Conservation (phyloP, 2,329 filamentous ascomycete species). For the Microcera coccophila region DNA sequence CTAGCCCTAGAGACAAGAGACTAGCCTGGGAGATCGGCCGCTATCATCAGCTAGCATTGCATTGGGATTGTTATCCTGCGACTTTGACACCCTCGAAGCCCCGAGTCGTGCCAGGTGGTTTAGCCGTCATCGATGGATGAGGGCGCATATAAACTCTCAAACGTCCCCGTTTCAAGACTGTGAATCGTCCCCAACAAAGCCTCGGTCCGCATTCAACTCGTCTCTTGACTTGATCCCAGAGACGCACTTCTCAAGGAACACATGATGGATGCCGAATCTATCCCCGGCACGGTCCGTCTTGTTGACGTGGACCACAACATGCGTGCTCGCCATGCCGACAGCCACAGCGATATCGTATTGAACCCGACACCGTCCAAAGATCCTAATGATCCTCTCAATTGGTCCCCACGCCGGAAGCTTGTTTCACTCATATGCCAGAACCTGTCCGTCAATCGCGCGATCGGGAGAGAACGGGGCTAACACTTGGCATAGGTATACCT, state of each 20-base stretch:
- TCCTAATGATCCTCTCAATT: conserved; percentile 50
- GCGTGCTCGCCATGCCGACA: conserved; percentile 27
- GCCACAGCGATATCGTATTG: conserved; percentile 41
- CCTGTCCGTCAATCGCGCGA: conserved; percentile 16
- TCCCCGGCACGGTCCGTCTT: conserved; percentile 38
- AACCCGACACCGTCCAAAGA: conserved; percentile 46
- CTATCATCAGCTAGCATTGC: no score
- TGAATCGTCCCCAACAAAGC: no score
- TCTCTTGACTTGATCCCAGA: no score
- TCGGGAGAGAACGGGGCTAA: neutral
- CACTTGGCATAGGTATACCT: conserved; percentile 25
- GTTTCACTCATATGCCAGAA: conserved; percentile 20
- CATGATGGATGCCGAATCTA: conserved; percentile 1
- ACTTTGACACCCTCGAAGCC: neutral
- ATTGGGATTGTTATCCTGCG: no score
- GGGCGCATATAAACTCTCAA: no score
- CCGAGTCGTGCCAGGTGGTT: neutral
- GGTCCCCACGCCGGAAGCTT: conserved; percentile 31
- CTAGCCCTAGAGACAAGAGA: no score
- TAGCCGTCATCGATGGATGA: neutral
- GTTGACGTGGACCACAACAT: conserved; percentile 33
- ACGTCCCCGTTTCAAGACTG: no score
- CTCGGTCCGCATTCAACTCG: no score
- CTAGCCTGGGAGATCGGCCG: no score
- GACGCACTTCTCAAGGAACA: no score